Evolutionary conservation across 306 rosid genomes (phyloP), one percentile per base, ranked within the genome.

Genomic region (Macrotyloma uniflorum): DNA sequence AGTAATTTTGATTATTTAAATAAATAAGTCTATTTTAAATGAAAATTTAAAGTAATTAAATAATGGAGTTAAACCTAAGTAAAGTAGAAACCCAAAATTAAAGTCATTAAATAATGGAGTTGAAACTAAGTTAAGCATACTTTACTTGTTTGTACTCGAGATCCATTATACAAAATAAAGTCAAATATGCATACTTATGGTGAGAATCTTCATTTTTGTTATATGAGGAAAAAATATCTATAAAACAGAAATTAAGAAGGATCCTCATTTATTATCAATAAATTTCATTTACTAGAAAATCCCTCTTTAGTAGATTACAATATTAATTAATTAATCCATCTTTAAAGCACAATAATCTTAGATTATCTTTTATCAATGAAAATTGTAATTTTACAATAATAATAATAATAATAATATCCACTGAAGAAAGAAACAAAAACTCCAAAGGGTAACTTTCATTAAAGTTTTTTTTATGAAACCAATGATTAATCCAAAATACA

Each of bases 401-500:
- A n/a, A n/a, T 26, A 26, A 26, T 26, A 26, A 26, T 3, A 26
- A 26, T 26, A 26, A 26, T 26, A 1, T 1, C 1, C 3, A 26
- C 1, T 26, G 28, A 2, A 1, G 5, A 3, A 32, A 32, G 35
- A 32, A n/a, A n/a, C n/a, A n/a, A 71, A 70, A 77, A 22, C 58
- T 77, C 53, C 75, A 54, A 26, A 53, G 72, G 23, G 66, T 55
- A 83, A 72, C 72, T 72, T 71, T 33, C 59, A 65, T 22, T 0
- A 5, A 8, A 18, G 1, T 1, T 11, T 30, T 75, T 77, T 72
- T n/a, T 47, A 33, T 42, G 43, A 7, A 72, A 36, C 58, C 67
- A 72, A 77, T 77, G 67, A 83, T 72, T 72, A 38, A 70, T 18
- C 26, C 14, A 32, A 75, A 30, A 63, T n/a, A n/a, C n/a, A 28